A percentile compares a stretch with the other conserved stretches of the same genome.
Conservation (phyloP, 495 filamentous ascomycete species). For the Penicilliopsis zonata region DNA sequence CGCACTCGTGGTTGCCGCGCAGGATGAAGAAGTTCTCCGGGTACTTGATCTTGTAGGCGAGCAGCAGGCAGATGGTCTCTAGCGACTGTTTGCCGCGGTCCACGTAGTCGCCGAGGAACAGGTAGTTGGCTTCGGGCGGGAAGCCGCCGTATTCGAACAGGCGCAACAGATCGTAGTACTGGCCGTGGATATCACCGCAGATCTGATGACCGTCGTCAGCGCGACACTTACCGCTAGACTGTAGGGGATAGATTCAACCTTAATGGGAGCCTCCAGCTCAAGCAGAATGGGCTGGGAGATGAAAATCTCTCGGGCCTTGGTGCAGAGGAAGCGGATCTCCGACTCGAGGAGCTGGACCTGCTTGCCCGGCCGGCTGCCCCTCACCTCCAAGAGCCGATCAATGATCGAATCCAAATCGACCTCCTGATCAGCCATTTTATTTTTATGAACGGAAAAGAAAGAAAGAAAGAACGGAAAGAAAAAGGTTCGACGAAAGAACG, state of each 20-base stretch:
- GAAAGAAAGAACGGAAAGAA: conserved; percentile 11
- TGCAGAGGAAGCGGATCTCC: conserved; percentile 96
- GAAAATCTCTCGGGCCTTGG: conserved; percentile 98
- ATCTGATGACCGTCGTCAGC: conserved; percentile 51
- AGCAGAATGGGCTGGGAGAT: conserved; percentile 97
- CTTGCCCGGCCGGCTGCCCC: conserved; percentile 95
- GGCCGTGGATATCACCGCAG: conserved; percentile 97
- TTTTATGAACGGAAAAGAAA: conserved; percentile 17
- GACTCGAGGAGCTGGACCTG: conserved; percentile 95
- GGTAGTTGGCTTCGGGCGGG: conserved; percentile 97
- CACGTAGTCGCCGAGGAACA: conserved; percentile 98
- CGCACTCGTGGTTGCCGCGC: conserved; percentile 97
- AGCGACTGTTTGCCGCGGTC: conserved; percentile 99
- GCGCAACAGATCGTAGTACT: conserved; percentile 96
- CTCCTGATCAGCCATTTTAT: conserved; percentile 90
- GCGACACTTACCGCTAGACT: no score
- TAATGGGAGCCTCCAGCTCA: conserved; percentile 96
- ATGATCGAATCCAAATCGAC: conserved; percentile 99
- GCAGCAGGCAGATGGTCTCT: conserved; percentile 95
- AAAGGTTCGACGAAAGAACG: conserved; percentile 15
- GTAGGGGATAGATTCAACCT: no score
- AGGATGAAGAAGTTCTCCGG: conserved; percentile 99
- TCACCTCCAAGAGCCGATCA: conserved; percentile 92
- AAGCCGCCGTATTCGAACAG: conserved; percentile 99
- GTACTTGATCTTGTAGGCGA: conserved; percentile 99